Evolutionary conservation across 805 yeast species (phyloP).

Genomic region (Candida ipomoeae): DNA sequence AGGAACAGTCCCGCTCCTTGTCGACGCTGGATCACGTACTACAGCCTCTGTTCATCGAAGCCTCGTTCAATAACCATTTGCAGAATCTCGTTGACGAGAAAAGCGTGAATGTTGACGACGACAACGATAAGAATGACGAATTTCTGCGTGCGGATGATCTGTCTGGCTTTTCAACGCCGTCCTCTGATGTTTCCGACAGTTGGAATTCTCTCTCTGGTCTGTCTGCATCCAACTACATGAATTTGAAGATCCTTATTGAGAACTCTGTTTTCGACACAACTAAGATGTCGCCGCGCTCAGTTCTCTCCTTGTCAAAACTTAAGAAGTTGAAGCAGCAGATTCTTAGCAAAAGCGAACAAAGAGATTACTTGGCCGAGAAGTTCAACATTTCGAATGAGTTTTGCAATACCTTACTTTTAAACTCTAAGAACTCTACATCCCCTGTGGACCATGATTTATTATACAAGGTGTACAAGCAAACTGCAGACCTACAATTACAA

Average conservation of each 20-base stretch:
- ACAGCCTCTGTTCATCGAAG: conserved; percentile 23
- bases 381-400: conserved; percentile 32
- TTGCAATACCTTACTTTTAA: conserved; percentile 23
- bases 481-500: conserved; percentile 29
- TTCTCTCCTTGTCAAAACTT: conserved; percentile 28
- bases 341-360: conserved; percentile 28
- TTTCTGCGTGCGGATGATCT: conserved; percentile 8
- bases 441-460: conserved; percentile 28
- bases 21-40: conserved; percentile 1
- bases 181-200: conserved; percentile 15
- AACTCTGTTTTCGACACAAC: conserved; percentile 40
- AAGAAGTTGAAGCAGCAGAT: conserved; percentile 26
- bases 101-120: conserved; percentile 12
- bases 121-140: conserved; percentile 12
- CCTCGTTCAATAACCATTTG: conserved; percentile 33
- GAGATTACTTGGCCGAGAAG: conserved; percentile 29
- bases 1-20: conserved; percentile 31
- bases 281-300: conserved; percentile 31
- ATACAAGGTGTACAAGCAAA: conserved; percentile 31
- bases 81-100: conserved; percentile 18
- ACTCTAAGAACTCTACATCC: conserved; percentile 11
- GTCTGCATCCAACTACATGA: conserved; percentile 30
- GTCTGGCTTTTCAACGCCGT: conserved; percentile 17
- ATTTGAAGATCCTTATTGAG: conserved; percentile 42
- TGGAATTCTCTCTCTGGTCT: conserved; percentile 10